Base-by-base conservation (phyloP, 768 basidiomycete genomes). In the Filobasidium wieringae region DNA sequence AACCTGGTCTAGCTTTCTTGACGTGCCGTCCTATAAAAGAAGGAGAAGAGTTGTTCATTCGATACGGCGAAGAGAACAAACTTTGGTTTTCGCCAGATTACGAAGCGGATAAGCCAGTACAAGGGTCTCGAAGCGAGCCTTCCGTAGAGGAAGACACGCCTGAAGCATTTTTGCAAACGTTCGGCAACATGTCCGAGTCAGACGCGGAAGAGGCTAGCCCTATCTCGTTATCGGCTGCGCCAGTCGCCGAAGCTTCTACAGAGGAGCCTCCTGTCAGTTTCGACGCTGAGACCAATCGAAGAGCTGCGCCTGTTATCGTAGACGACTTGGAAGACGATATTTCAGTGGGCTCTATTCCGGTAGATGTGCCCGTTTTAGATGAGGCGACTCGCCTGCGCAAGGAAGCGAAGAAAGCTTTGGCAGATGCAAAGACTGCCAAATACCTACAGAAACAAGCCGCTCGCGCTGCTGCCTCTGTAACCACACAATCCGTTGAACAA, bases 1-100 rank as follows among this genome's bases (percentile, higher is more conserved):
- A 5, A 40, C 55, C 55, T 6, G 65, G 67, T 2, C 69, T 75
- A 24, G 57, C 62, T 19, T 73, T 73, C 60, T 29, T 61, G 17
- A 67, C 72, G 0, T 55, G 58, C 2, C 59, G 63, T 26, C 31
- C 47, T 27, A 60, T 73, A n/a, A 51, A 63, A 19, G 41, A 60
- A 27, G 66, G 63, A 17, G 70, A 71, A 51, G 70, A 73, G 51
- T 60, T 73, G 1, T 68, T 64, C 47, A 73, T 73, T 31, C 71
- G 72, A 49, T 73, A 73, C 41, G 70, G 68, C 4, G 69, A 73
- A 37, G 72, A 73, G 45, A 61, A 60, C 14, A 73, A 71, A 56
- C 54, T 73, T 24, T 73, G 72, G 72, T 73, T 73, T 51, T 63
- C 61, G 31, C 55, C 57, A 41, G 43, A 56, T 36, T 55, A 59